These are phyloP conservation scores for Schizosaccharomyces versatilis DNA, from an alignment of 1,139 yeast genomes.

Conservation along the genomic window DNA sequence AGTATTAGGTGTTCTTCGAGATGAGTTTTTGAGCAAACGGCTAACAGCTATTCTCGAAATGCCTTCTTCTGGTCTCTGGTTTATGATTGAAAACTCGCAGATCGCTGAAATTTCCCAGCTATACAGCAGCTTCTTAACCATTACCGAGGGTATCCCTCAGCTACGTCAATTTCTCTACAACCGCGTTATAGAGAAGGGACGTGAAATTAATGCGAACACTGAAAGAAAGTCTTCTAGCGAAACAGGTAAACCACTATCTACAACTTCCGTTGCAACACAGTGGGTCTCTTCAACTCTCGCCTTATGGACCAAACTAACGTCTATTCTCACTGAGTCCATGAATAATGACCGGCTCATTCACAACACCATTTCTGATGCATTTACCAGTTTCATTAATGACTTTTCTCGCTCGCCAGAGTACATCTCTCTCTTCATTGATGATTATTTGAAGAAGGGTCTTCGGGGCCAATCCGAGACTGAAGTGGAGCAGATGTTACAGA, in stretches of 20 bases:
- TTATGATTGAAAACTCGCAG: slow-evolving; percentile 29
- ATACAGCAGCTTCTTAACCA: slow-evolving; percentile 30
- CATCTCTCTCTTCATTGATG: slow-evolving; percentile 56
- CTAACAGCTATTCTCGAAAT: slow-evolving; percentile 29
- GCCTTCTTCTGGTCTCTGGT: slow-evolving; percentile 25
- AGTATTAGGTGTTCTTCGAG: slow-evolving; percentile 34
- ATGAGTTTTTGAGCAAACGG: slow-evolving; percentile 38
- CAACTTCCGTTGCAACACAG: slow-evolving; percentile 35
- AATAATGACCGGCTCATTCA: slow-evolving; percentile 29
- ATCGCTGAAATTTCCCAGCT: slow-evolving; percentile 25
- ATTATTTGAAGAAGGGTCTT: slow-evolving; percentile 37
- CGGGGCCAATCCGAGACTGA: slow-evolving; percentile 21
- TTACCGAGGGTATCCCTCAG: slow-evolving; percentile 31
- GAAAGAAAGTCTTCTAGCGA: background rate
- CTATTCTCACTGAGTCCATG: slow-evolving; percentile 29
- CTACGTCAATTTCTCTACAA: slow-evolving; percentile 30
- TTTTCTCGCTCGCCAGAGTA: slow-evolving; percentile 45
- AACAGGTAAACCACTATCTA: slow-evolving; percentile 20
- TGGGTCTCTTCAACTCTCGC: slow-evolving; percentile 47
- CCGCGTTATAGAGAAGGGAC: slow-evolving; percentile 27
- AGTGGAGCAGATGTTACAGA: slow-evolving; percentile 13
- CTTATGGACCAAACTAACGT: slow-evolving; percentile 32
- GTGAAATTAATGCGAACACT: slow-evolving; percentile 17
- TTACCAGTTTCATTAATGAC: slow-evolving; percentile 40
- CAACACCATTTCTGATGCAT: slow-evolving; percentile 34